Evolutionary conservation across 306 rosid genomes (phyloP), one percentile per base, ranked within the genome.

Genomic region (Cyamopsis tetragonoloba): DNA sequence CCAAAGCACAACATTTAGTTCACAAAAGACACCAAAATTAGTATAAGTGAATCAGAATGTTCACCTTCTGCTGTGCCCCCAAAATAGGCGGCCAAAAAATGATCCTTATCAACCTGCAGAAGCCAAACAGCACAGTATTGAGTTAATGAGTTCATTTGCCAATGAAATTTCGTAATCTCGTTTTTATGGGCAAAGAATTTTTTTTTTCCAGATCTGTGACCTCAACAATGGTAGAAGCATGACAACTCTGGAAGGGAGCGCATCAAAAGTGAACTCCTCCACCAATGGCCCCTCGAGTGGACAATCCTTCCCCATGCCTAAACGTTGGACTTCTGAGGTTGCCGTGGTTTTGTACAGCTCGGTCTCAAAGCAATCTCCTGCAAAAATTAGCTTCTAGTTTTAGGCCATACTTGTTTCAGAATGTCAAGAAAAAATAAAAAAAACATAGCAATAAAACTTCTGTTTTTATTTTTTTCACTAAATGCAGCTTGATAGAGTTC

Each of bases 161-260:
- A 34, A 56, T 24, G 39, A 49, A 66, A 48, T 26, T 0, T 2
- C 31, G 23, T 11, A 11, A 15, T 0, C 30, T 34, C 1, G 3
- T 11, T 42, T 22, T 18, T 22, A 5, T 19, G 34, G 10, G 8
- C 14, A 22, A 11, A 3, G 41, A 43, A 10, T 35, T 1, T 49
- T 46, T 42, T 10, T 3, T 61, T 22, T 59, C 35, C 34, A n/a
- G n/a, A n/a, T n/a, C n/a, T n/a, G 65, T 62, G 37, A 91, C 98
- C 96, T 92, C 98, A 64, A 87, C 95, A 79, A 92, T 92, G 65
- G 98, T 89, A 62, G 96, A 92, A 77, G 96, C 96, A 82, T 92
- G 98, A 44, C 96, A 89, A 75, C 71, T 84, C 56, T 66, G 68
- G 84, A 87, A 92, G 37, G 95, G 92, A 79, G 82, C 84, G 75